Evolutionary conservation across 2,329 filamentous ascomycete species (phyloP).

Genomic region (Chrysosporium queenslandicum): DNA sequence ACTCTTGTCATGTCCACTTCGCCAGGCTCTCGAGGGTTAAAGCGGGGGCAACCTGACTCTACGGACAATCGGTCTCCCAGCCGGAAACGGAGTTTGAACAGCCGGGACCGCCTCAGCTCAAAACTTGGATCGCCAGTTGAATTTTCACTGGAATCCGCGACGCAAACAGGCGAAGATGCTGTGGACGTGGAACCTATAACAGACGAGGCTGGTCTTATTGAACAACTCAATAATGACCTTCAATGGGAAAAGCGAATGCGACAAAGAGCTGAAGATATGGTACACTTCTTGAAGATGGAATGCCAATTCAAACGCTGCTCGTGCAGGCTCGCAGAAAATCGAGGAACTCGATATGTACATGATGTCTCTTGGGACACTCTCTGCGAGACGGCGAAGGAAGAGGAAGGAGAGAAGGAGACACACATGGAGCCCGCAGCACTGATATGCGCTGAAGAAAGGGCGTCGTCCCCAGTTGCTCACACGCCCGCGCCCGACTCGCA

Average conservation of each 20-base stretch:
- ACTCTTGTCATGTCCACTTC: constrained; percentile 28
- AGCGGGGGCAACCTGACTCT: constrained; percentile 18
- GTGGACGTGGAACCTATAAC: constrained; percentile 18
- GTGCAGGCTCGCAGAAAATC: constrained; percentile 38
- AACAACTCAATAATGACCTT: constrained; percentile 41
- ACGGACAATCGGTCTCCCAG: constrained; percentile 10
- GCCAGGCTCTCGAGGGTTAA: constrained; percentile 27
- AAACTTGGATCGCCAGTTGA: constrained; percentile 15
- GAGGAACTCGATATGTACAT: constrained; percentile 33
- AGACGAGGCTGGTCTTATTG: constrained; percentile 28
- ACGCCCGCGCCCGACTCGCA: not conserved
- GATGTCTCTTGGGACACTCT: constrained; percentile 27
- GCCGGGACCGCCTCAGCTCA: constrained; percentile 14
- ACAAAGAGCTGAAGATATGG: constrained; percentile 46
- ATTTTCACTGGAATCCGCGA: constrained; percentile 20
- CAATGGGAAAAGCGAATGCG: constrained; percentile 42
- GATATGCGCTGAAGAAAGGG: not conserved
- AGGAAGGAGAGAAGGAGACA: not conserved
- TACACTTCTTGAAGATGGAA: constrained; percentile 43
- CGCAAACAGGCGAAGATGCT: constrained; percentile 28
- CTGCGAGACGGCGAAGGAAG: constrained; percentile 11
- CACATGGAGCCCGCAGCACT: not conserved
- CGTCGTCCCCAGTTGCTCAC: not conserved
- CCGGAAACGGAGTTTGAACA: constrained; percentile 11
- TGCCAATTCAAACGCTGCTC: constrained; percentile 42